Percentiles rank a stretch among this genome's conserved stretches.
phyloP scores from a whole-genome alignment of 2,329 filamentous ascomycete species.

The Aspergillus viridinutans region DNA sequence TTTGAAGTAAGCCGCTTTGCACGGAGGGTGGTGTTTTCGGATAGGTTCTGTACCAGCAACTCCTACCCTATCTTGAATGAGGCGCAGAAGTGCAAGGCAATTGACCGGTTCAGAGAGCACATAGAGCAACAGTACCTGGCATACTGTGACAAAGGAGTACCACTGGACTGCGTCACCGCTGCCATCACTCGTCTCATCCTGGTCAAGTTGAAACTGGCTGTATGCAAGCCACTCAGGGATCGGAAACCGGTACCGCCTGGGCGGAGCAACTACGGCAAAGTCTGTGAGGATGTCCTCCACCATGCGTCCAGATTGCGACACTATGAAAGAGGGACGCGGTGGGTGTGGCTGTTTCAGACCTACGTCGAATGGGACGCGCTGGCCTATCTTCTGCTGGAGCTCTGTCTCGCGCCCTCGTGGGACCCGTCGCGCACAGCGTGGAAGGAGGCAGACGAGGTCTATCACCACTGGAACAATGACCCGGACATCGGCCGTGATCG shows the following conservation, averaged over 20 bases:
- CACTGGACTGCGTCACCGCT: conserved; percentile 12
- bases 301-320: conserved; percentile 9
- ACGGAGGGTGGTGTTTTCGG: conserved; percentile 18
- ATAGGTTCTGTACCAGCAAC: conserved; percentile 16
- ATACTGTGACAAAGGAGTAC: conserved; percentile 10
- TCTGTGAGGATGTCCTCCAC: conserved; percentile 16
- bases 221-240: conserved; percentile 7
- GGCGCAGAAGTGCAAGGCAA: conserved; percentile 11
- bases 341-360: conserved; percentile 19
- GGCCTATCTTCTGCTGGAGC: conserved; percentile 7
- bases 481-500: background rate
- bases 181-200: conserved; percentile 12
- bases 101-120: conserved; percentile 11
- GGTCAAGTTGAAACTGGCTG: conserved; percentile 10
- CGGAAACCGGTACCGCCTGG: background rate
- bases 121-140: conserved; percentile 15
- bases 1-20: conserved; percentile 18
- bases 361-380: conserved; percentile 20
- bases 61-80: conserved; percentile 9
- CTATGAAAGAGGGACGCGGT: conserved; percentile 11
- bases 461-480: conserved; percentile 11
- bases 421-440: conserved; percentile 1
- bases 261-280: conserved; percentile 1
- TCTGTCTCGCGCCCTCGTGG: conserved; percentile 4
- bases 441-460: conserved; percentile 8